phyloP scores from a whole-genome alignment of 2,329 filamentous ascomycete species.

The Phialophora macrospora region DNA sequence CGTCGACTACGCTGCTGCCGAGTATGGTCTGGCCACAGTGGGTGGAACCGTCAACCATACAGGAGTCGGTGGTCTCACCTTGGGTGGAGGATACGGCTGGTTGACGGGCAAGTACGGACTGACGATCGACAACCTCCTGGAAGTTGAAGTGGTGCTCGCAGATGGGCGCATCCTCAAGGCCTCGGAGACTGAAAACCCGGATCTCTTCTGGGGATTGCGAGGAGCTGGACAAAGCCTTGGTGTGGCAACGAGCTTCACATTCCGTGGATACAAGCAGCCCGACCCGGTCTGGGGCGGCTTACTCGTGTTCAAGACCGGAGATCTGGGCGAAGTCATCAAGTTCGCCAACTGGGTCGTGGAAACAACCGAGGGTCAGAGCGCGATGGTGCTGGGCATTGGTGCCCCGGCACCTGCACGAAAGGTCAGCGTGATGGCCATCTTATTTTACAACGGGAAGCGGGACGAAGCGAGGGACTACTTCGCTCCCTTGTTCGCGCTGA shows the following conservation, averaged over 20 bases:
- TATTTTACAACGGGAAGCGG: constrained; percentile 47
- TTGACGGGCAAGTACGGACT: constrained; percentile 61
- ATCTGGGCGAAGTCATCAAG: constrained; percentile 39
- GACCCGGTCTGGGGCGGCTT: constrained; percentile 45
- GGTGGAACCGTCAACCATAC: constrained; percentile 68
- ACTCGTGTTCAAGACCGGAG: constrained; percentile 36
- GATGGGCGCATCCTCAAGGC: constrained; percentile 47
- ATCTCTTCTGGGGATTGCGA: constrained; percentile 51
- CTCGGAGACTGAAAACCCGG: constrained; percentile 43
- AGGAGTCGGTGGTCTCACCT: constrained; percentile 63
- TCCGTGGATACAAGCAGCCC: constrained; percentile 43
- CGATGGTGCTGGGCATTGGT: constrained; percentile 30
- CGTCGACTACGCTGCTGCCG: constrained; percentile 58
- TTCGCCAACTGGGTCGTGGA: constrained; percentile 38
- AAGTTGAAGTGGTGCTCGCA: constrained; percentile 46
- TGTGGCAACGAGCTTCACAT: constrained; percentile 52
- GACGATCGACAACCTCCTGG: constrained; percentile 56
- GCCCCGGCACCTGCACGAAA: constrained; percentile 42
- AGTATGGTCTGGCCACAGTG: constrained; percentile 61
- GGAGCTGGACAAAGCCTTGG: constrained; percentile 52
- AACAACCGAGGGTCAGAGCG: constrained; percentile 32
- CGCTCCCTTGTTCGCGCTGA: constrained; percentile 46
- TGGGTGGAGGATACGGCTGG: constrained; percentile 65
- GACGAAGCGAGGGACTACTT: constrained; percentile 47
- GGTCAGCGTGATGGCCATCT: constrained; percentile 40